phyloP scores from a whole-genome alignment of 2,329 filamentous ascomycete genomes.

The Penicillium thymicola region DNA sequence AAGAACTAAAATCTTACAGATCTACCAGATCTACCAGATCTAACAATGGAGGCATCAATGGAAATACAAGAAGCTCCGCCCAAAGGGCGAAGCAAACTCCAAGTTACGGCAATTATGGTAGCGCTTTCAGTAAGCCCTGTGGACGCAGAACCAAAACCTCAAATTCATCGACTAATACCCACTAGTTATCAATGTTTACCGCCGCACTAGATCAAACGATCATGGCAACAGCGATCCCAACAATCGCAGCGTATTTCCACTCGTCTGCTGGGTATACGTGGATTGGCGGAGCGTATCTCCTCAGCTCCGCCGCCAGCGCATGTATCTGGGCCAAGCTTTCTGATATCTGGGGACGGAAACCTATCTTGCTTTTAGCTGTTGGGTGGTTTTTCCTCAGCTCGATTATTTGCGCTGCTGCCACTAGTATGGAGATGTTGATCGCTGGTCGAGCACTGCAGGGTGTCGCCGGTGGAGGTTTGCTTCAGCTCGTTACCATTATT shows the following conservation, averaged over 20 bases:
- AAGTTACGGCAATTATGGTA: conserved; percentile 26
- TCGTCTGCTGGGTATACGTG: conserved; percentile 71
- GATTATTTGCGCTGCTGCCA: conserved; percentile 49
- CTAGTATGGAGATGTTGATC: conserved; percentile 52
- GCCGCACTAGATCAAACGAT: conserved; percentile 51
- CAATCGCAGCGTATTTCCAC: conserved; percentile 59
- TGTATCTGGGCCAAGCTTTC: conserved; percentile 67
- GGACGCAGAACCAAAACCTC: neutral
- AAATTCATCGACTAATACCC: conserved; percentile 4
- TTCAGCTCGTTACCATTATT: conserved; percentile 52
- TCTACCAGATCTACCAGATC: neutral
- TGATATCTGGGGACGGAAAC: conserved; percentile 59
- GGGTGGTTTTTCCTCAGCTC: conserved; percentile 50
- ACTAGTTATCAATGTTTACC: conserved; percentile 32
- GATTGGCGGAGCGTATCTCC: conserved; percentile 71
- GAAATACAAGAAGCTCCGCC: conserved; percentile 13
- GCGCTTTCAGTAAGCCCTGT: conserved; percentile 24
- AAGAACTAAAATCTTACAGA: neutral
- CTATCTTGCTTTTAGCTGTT: conserved; percentile 50
- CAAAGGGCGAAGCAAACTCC: conserved; percentile 19
- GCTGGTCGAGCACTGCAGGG: conserved; percentile 54
- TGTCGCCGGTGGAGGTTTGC: conserved; percentile 52
- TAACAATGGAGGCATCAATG: conserved; percentile 4
- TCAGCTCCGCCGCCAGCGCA: conserved; percentile 64
- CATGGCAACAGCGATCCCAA: conserved; percentile 60